A percentile compares a stretch with the other conserved stretches of the same genome.
These are phyloP conservation scores for Solanum sejunctum DNA, from an alignment of 257 asterid genomes.

Conservation along the genomic window DNA sequence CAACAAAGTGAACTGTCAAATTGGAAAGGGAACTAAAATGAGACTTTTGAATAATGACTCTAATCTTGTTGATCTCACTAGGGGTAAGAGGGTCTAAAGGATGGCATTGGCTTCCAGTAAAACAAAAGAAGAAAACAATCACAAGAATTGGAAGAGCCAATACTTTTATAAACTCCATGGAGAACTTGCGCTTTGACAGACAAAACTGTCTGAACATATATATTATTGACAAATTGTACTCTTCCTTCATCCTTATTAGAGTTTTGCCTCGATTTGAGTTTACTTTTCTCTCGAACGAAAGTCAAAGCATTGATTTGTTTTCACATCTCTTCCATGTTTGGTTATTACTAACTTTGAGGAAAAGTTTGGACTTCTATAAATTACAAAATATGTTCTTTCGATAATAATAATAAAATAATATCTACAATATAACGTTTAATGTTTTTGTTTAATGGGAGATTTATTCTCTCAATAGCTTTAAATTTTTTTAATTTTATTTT, in stretches of 20 bases:
- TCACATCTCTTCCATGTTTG: too few species aligned
- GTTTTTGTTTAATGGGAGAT: too few species aligned
- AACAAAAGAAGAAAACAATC: neutral
- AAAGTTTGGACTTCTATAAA: neutral
- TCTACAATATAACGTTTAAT: neutral
- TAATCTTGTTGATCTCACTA: conserved; percentile 28
- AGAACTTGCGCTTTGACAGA: neutral
- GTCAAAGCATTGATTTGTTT: neutral
- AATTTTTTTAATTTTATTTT: too few species aligned
- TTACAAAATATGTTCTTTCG: neutral
- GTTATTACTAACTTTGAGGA: neutral
- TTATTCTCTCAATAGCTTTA: too few species aligned
- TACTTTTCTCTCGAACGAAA: too few species aligned
- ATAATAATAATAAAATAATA: neutral
- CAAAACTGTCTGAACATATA: neutral
- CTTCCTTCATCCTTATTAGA: neutral
- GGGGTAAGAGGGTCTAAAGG: conserved; percentile 67
- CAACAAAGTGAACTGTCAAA: conserved; percentile 48
- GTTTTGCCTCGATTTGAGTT: too few species aligned
- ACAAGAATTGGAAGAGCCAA: conserved; percentile 4
- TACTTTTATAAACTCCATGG: neutral
- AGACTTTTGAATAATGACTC: conserved; percentile 27
- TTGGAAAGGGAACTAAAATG: conserved; percentile 17
- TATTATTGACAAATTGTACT: neutral
- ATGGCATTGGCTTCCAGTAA: conserved; percentile 15